Evolutionary conservation across 176 grass and related monocot species (phyloP), one percentile per base, ranked within the genome.

Genomic region (Ensete ventricosum): DNA sequence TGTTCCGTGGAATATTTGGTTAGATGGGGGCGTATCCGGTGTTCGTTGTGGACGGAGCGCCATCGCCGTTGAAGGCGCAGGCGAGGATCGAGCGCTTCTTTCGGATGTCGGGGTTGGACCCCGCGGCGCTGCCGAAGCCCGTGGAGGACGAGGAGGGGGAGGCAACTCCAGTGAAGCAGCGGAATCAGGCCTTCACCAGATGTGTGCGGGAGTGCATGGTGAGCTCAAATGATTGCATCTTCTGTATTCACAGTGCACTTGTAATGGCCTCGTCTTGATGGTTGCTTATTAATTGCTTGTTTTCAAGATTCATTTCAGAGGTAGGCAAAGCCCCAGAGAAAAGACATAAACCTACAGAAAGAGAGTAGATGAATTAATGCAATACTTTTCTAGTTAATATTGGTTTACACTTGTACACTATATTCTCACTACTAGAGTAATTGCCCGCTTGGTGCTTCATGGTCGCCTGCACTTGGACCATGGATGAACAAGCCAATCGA

Each of bases 21-120:
- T 76, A 98, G 94, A 91, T 93, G 90, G 94, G 94, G 20, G 94
- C 80, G 25, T 93, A 89, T 67, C 94, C 94, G 20, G 90, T 98
- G 55, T 98, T 98, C 79, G 90, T 98, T 19, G 86, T 91, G 51
- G 94, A 98, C 52, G 94, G 94, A 10, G 66, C 83, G 23, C 90
- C 94, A 27, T 98, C 90, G 34, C 86, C 94, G 25, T 83, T 98
- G 62, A 98, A 98, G 84, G 55, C 83, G 8, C 82, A 91, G 77
- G 94, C 88, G 65, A 98, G 94, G 83, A 82, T 89, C 0, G 86
- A 87, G 50, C 90, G 94, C 23, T 98, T 98, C 86, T 98, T 89
- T 77, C 67, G 84, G 1, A 77, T 82, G 72, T 93, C 94, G 0
- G 84, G 90, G 25, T 26, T 93, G 59, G 88, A 93, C 54, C 74